phyloP scores from a whole-genome alignment of 2,329 filamentous ascomycete species.

The Colletotrichum sp. region DNA sequence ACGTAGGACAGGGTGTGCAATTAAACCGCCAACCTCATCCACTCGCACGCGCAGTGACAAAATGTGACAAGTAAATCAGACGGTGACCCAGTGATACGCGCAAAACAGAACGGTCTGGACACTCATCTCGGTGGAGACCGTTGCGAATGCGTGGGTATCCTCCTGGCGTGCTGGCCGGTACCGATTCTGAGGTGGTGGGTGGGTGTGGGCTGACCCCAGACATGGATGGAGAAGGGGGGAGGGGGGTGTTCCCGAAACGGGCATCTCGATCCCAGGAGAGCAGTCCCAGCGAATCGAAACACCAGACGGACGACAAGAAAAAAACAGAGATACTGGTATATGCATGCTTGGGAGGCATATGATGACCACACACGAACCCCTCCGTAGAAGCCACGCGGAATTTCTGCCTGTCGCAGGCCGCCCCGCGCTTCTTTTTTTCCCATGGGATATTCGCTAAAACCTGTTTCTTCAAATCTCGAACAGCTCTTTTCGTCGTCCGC shows the following conservation, averaged over 20 bases:
- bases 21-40: neutral
- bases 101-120: constrained; percentile 13
- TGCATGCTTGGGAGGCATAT: neutral
- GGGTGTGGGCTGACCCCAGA: constrained; percentile 6
- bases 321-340: neutral
- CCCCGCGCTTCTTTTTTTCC: neutral
- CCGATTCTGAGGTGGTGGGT: neutral
- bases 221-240: neutral
- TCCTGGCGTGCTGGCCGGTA: neutral
- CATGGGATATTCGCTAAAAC: neutral
- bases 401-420: neutral
- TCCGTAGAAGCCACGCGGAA: neutral
- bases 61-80: neutral
- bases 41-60: neutral
- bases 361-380: neutral
- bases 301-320: neutral
- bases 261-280: constrained; percentile 9
- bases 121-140: neutral
- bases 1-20: neutral
- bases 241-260: constrained; percentile 8
- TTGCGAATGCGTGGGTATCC: neutral
- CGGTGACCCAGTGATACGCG: neutral
- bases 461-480: neutral
- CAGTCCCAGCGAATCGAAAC: neutral
- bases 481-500: neutral